phyloP scores from a whole-genome alignment of 805 yeast genomes.

The Myxozyma neglecta region DNA sequence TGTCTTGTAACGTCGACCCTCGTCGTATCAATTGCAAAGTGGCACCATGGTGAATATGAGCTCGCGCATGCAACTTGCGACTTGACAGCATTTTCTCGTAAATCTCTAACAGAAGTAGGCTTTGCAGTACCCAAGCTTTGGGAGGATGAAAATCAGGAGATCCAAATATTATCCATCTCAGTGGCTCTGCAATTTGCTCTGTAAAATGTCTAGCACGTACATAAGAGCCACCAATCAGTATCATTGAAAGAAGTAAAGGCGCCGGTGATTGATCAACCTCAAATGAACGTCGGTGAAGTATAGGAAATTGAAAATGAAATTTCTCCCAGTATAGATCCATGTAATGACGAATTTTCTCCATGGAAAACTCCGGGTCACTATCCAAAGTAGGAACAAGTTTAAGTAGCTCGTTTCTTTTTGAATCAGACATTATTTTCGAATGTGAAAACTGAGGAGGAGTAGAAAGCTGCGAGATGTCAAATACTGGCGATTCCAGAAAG shows the following conservation, averaged over 20 bases:
- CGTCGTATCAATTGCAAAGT: constrained; percentile 75
- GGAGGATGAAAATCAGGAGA: constrained; percentile 76
- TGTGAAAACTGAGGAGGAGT: constrained; percentile 42
- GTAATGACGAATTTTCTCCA: constrained; percentile 38
- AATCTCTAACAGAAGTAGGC: constrained; percentile 70
- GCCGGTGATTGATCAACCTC: constrained; percentile 50
- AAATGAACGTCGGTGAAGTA: constrained; percentile 62
- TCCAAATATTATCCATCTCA: constrained; percentile 69
- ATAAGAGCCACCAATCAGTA: constrained; percentile 55
- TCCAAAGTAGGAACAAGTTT: constrained; percentile 37
- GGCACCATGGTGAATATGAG: constrained; percentile 84
- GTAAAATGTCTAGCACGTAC: constrained; percentile 35
- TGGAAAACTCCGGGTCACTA: constrained; percentile 43
- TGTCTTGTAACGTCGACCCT: constrained; percentile 57
- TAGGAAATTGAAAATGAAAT: constrained; percentile 60
- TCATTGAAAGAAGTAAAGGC: constrained; percentile 55
- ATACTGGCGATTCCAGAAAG: constrained; percentile 41
- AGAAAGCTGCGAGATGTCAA: constrained; percentile 43
- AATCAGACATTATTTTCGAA: constrained; percentile 37
- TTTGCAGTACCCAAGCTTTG: constrained; percentile 71
- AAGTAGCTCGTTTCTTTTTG: constrained; percentile 36
- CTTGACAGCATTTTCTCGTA: constrained; percentile 73
- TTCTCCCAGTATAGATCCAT: constrained; percentile 52
- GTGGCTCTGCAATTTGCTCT: constrained; percentile 56
- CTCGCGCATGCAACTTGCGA: constrained; percentile 73